phyloP scores from a whole-genome alignment of 2,329 filamentous ascomycete genomes.

The Intubia oerlemansii region DNA sequence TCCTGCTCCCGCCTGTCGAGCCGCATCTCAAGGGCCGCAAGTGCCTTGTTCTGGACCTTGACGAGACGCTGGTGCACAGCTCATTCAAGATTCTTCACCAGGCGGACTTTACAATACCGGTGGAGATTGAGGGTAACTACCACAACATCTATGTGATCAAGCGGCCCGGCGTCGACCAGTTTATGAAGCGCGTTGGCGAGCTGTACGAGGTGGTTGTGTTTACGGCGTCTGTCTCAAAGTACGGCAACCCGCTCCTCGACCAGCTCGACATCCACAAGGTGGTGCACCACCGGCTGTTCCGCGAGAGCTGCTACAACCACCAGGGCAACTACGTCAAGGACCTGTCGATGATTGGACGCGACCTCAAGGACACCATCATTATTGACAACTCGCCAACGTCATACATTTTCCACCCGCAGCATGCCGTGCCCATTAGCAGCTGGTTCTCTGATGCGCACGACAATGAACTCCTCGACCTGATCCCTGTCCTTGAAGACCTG shows the following conservation, averaged over 20 bases:
- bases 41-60: slow-evolving; percentile 83
- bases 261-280: slow-evolving; percentile 95
- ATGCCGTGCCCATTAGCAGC: slow-evolving; percentile 96
- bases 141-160: slow-evolving; percentile 99
- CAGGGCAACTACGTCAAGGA: slow-evolving; percentile 99
- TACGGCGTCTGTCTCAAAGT: slow-evolving; percentile 97
- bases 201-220: slow-evolving; percentile 98
- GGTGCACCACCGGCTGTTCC: slow-evolving; percentile 86
- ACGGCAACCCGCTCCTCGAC: slow-evolving; percentile 87
- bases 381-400: slow-evolving; percentile 99
- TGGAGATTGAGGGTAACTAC: slow-evolving; percentile 96
- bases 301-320: slow-evolving; percentile 97
- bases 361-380: slow-evolving; percentile 94
- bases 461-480: slow-evolving; percentile 92
- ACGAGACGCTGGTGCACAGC: slow-evolving; percentile 93
- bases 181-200: slow-evolving; percentile 97
- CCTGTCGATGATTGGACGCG: slow-evolving; percentile 85
- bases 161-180: slow-evolving; percentile 91
- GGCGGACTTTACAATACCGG: slow-evolving; percentile 95
- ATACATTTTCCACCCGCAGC: slow-evolving; percentile 98
- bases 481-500: slow-evolving; percentile 93
- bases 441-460: slow-evolving; percentile 99
- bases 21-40: slow-evolving; percentile 72
- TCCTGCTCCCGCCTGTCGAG: slow-evolving; percentile 61
- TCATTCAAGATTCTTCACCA: slow-evolving; percentile 99